Evolutionary conservation across 805 yeast species (phyloP).

Genomic region (Candida germanica): DNA sequence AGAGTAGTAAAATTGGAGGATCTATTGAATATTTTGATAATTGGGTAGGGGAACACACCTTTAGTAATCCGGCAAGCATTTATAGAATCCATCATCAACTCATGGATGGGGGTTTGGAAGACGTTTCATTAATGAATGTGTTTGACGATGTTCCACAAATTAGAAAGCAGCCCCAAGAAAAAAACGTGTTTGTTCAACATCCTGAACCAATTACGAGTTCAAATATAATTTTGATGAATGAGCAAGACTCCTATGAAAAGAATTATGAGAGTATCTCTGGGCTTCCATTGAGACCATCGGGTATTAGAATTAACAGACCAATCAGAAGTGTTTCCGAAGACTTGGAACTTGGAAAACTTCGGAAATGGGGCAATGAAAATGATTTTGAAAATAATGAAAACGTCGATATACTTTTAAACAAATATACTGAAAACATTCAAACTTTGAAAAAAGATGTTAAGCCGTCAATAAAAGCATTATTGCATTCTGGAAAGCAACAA

Average conservation of each 20-base stretch:
- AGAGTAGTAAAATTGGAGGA: conserved; percentile 7
- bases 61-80: neutral
- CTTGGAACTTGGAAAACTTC: too few relatives aligned
- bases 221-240: conserved; percentile 7
- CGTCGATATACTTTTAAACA: too few relatives aligned
- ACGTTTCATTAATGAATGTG: neutral
- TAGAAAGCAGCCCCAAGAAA: conserved; percentile 1
- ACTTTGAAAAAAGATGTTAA: neutral
- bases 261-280: too few relatives aligned
- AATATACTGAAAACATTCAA: too few relatives aligned
- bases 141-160: neutral
- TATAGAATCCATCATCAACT: neutral
- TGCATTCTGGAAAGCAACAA: neutral
- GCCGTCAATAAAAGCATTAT: neutral
- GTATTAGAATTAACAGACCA: too few relatives aligned
- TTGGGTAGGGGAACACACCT: conserved; percentile 8
- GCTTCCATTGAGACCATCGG: too few relatives aligned
- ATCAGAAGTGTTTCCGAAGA: too few relatives aligned
- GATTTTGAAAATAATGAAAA: too few relatives aligned
- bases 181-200: conserved; percentile 4
- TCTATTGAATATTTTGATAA: conserved; percentile 9
- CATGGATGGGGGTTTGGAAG: neutral
- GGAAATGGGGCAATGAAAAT: too few relatives aligned
- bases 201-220: conserved; percentile 10
- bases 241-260: too few relatives aligned